Evolutionary conservation across 345 rosid genomes (phyloP), one percentile per base, ranked within the genome.

Genomic region (Arabidopsis suecica): DNA sequence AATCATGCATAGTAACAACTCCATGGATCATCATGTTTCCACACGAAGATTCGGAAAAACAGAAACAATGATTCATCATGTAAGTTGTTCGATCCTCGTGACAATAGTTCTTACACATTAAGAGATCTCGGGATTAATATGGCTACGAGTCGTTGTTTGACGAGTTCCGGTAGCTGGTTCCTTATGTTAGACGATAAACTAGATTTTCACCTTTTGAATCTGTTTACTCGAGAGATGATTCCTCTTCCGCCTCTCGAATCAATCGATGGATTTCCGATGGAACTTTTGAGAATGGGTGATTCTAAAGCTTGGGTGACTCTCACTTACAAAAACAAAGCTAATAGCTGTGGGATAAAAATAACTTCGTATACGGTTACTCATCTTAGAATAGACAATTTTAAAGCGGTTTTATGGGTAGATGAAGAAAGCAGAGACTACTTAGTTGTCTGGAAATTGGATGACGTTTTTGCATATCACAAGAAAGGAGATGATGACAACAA

Each of bases 81-180:
- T 44, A 28, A 28, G 53, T 25, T 63, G 38, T 44, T 13, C 16
- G 38, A 63, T 44, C 68, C 53, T n/a, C 14, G 37, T 28, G 25
- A 38, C 9, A 5, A 40, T 22, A 22, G 0, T 4, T 10, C 3
- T 1, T 61, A 61, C 66, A 23, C 9, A 3, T 18, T 61, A 12
- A 40, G 20, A 61, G 33, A 38, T 22, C 0, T 61, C 11, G 36
- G 66, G 5, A 22, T 40, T 6, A 49, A 22, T 61, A 6, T 61
- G 33, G 10, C 22, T 23, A 23, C 9, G 38, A 42, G 53, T 44
- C 13, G 13, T 62, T 62, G 53, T 14, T 44, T 68, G 61, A 3
- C 30, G 30, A 54, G 51, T 68, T 54, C 2, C 47, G 45, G 57
- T 67, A 51, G 23, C 33, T 67, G 71, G 71, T 67, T 50, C 7